These are phyloP conservation scores for Collybia nuda DNA, from an alignment of 768 basidiomycete genomes.

Conservation along the genomic window DNA sequence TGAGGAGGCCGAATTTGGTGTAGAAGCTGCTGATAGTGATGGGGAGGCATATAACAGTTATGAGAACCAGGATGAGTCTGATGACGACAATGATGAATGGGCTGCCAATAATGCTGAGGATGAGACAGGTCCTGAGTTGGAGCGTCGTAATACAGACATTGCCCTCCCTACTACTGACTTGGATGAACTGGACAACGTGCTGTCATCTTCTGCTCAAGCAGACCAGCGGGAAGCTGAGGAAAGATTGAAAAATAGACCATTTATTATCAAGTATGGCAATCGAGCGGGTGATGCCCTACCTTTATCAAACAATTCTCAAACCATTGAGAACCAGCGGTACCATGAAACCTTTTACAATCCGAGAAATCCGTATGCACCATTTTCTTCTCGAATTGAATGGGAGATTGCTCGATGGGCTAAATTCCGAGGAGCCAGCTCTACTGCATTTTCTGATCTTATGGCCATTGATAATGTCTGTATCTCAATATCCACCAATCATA, in stretches of 20 bases:
- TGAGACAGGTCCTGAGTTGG: neutral
- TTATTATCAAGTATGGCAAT: slow-evolving; percentile 3
- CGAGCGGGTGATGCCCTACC: slow-evolving; percentile 2
- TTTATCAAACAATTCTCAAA: neutral
- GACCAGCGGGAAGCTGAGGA: neutral
- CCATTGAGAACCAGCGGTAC: neutral
- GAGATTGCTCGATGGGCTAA: slow-evolving; percentile 41
- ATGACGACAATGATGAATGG: neutral
- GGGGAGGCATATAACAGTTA: neutral
- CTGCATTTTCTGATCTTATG: slow-evolving; percentile 36
- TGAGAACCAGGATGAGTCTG: neutral
- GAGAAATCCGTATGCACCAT: slow-evolving; percentile 25
- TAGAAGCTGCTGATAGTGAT: neutral
- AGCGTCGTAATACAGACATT: neutral
- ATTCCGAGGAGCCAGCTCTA: slow-evolving; percentile 28
- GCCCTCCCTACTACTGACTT: neutral
- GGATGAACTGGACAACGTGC: neutral
- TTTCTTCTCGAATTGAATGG: slow-evolving; percentile 34
- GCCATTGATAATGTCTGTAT: slow-evolving; percentile 34
- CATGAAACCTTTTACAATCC: neutral
- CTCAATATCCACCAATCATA: neutral
- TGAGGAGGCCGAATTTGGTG: neutral
- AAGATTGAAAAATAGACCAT: neutral
- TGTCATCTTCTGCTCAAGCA: neutral
- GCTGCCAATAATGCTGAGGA: neutral